Conservation (phyloP, 768 basidiomycete genomes). For the Pisolithus tinctorius region DNA sequence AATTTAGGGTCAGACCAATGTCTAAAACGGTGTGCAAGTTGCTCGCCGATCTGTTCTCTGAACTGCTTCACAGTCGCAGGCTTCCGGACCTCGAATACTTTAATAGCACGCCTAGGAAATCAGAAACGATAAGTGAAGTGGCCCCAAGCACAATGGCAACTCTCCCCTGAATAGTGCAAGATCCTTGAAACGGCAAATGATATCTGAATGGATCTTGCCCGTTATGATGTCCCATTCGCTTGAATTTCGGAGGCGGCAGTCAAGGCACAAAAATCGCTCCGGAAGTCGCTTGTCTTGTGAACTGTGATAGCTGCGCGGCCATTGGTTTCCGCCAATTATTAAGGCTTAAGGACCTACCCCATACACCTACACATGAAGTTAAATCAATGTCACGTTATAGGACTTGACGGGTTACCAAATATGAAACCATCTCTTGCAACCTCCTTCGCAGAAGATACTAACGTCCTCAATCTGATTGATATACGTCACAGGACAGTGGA, state of each 20-base stretch:
- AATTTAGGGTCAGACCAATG: slow-evolving; percentile 6
- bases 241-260: slow-evolving; percentile 65
- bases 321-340: not conserved
- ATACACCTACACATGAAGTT: slow-evolving; percentile 27
- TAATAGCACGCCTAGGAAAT: slow-evolving; percentile 54
- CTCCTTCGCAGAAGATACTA: slow-evolving; percentile 58
- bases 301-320: slow-evolving; percentile 50
- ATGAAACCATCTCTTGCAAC: slow-evolving; percentile 72
- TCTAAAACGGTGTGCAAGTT: not conserved
- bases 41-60: slow-evolving; percentile 53
- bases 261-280: slow-evolving; percentile 59
- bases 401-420: slow-evolving; percentile 46
- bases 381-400: not conserved
- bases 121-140: not conserved
- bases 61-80: slow-evolving; percentile 45
- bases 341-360: slow-evolving; percentile 22
- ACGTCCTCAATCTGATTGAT: slow-evolving; percentile 48
- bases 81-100: slow-evolving; percentile 50
- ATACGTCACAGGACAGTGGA: not conserved
- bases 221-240: slow-evolving; percentile 66
- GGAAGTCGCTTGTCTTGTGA: slow-evolving; percentile 53
- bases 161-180: slow-evolving; percentile 64
- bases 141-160: not conserved
- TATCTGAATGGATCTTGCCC: slow-evolving; percentile 43
- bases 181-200: slow-evolving; percentile 60